phyloP scores from a whole-genome alignment of 352 stramenopile species.

The Pythium rhizo-oryzae region DNA sequence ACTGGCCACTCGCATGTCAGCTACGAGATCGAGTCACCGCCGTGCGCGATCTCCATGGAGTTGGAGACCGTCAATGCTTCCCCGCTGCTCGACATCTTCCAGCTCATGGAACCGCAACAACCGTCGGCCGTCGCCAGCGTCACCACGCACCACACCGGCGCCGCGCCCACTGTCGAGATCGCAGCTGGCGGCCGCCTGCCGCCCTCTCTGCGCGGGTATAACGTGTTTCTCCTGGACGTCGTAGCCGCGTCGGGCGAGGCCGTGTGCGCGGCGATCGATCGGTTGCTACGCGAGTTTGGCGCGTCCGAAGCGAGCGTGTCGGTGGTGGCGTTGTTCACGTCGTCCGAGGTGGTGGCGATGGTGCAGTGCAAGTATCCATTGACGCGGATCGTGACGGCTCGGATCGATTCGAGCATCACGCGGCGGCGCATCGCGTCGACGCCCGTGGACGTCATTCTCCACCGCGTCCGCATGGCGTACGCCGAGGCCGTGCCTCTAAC shows the following conservation, averaged over 20 bases:
- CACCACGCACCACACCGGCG: background rate
- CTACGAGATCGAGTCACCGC: too few relatives aligned
- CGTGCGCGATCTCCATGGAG: too few relatives aligned
- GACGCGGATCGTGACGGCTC: constrained; percentile 32
- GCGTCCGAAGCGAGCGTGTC: constrained; percentile 50
- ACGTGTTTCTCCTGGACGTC: constrained; percentile 56
- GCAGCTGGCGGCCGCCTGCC: constrained; percentile 15
- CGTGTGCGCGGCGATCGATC: constrained; percentile 39
- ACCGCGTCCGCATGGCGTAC: constrained; percentile 8
- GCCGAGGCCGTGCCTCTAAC: too few relatives aligned
- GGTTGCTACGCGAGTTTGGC: constrained; percentile 33
- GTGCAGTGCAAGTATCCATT: constrained; percentile 38
- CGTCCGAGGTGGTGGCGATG: constrained; percentile 37
- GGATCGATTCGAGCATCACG: constrained; percentile 23
- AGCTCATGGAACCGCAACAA: constrained; percentile 25
- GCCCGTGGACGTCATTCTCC: constrained; percentile 15
- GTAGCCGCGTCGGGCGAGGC: constrained; percentile 35
- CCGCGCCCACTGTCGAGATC: background rate
- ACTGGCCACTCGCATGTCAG: too few relatives aligned
- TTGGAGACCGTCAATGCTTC: too few relatives aligned
- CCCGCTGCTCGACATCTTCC: constrained; percentile 35
- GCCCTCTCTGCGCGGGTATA: constrained; percentile 37
- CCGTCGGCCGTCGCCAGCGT: constrained; percentile 3
- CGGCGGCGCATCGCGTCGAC: constrained; percentile 15
- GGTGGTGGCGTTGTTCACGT: constrained; percentile 46